These are phyloP conservation scores for Leccinum fibrillosum DNA, from an alignment of 768 basidiomycete species.

Conservation along the genomic window DNA sequence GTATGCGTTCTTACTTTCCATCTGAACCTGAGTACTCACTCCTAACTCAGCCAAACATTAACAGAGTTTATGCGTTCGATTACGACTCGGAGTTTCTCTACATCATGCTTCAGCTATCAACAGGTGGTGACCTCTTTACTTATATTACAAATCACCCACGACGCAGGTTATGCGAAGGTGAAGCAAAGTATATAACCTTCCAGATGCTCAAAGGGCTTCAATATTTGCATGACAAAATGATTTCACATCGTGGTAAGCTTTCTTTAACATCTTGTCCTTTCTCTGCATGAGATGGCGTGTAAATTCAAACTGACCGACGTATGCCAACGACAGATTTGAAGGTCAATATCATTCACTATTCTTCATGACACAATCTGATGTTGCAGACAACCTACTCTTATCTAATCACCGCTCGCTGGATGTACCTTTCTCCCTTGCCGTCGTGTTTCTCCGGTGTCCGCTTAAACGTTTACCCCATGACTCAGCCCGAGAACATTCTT, in stretches of 20 bases:
- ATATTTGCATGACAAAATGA: constrained; percentile 67
- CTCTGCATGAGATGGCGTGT: background rate
- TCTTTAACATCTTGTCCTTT: background rate
- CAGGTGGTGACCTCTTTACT: constrained; percentile 85
- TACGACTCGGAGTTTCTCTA: constrained; percentile 64
- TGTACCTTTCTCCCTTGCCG: background rate
- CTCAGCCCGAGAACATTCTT: constrained; percentile 80
- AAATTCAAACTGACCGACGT: background rate
- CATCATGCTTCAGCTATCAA: constrained; percentile 83
- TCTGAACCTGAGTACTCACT: background rate
- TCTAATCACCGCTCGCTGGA: background rate
- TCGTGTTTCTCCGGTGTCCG: background rate
- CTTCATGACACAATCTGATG: background rate
- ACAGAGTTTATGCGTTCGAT: constrained; percentile 70
- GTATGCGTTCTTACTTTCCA: constrained; percentile 38
- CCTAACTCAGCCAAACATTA: constrained; percentile 68
- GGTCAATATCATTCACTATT: constrained; percentile 33
- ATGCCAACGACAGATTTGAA: constrained; percentile 52
- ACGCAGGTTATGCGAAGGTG: constrained; percentile 65
- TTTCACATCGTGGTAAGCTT: constrained; percentile 73
- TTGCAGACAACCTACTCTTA: background rate
- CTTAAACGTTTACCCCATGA: background rate
- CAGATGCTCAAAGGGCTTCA: constrained; percentile 69
- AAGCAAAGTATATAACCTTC: constrained; percentile 81
- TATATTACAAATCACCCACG: constrained; percentile 67